These are phyloP conservation scores for Rugonectria rugulosa DNA, from an alignment of 2,329 filamentous ascomycete genomes.

Conservation along the genomic window DNA sequence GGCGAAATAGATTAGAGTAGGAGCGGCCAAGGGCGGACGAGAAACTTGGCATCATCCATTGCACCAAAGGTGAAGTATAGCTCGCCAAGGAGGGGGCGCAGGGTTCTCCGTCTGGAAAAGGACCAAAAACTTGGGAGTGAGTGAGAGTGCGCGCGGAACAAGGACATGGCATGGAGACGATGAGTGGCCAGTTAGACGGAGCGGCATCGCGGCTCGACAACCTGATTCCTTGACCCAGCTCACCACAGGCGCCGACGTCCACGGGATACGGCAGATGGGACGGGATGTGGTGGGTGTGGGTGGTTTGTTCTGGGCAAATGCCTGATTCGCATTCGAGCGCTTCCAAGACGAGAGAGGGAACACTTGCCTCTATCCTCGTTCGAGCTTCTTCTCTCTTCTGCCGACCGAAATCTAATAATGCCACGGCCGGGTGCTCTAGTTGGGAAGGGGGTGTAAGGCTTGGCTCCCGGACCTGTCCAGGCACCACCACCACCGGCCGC, in stretches of 20 bases:
- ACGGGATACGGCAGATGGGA: constrained; percentile 9
- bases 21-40: no score
- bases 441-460: constrained; percentile 1
- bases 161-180: not conserved
- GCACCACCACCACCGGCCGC: constrained; percentile 1
- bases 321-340: constrained; percentile 19
- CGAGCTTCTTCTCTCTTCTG: no score
- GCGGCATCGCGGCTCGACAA: constrained; percentile 23
- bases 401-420: no score
- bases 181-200: constrained; percentile 27
- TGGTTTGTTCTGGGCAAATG: no score
- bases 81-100: no score
- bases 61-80: no score
- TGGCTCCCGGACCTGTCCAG: constrained; percentile 2
- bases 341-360: constrained; percentile 2
- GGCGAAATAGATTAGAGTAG: no score
- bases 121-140: not conserved
- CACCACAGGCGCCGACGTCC: not conserved
- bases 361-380: constrained; percentile 1
- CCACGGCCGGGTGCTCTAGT: constrained; percentile 8
- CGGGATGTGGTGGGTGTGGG: not conserved
- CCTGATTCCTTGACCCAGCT: constrained; percentile 22
- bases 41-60: no score
- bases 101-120: not conserved
- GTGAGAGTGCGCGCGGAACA: not conserved